Base-by-base conservation (phyloP, 345 rosid species). In the Diplotaxis tenuifolia region DNA sequence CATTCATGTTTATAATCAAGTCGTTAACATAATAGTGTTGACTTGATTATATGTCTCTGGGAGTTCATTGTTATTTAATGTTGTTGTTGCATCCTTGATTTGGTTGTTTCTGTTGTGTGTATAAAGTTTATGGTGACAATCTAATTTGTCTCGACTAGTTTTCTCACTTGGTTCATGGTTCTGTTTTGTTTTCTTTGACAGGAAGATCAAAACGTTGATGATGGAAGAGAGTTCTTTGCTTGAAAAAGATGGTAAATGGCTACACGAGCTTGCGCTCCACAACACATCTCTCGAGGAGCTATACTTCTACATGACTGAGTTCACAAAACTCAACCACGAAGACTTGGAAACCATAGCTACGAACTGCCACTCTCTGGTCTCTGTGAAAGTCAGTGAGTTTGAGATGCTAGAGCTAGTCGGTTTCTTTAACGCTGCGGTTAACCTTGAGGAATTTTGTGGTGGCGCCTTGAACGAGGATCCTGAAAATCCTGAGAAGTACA, bases 361-460 rank as follows among this genome's bases (percentile, higher is more conserved):
- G 69, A 96, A 86, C 67, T 92, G 98, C 72, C 82, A 62, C 8
- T 73, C 82, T 47, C 86, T 96, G 71, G 75, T 72, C 21, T 92
- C 98, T 53, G 82, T 92, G 71, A 95, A 92, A 74, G 80, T 89
- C 21, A 90, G 88, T 25, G 94, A 90, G 60, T 80, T 83, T 65
- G 99, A 95, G 84, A 78, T 92, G 58, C 69, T 86, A 78, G 80
- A 90, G 38, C 96, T 95, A 61, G 77, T 67, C 68, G 83, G 85
- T 19, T 92, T 92, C 83, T 88, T 95, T 60, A 88, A 49, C 11
- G 70, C 82, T 79, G 99, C 98, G 10, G 21, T 78, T 60, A 73
- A 71, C 52, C 82, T 95, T 59, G 94, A 95, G 80, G 99, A 95
- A 62, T 92, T 95, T 77, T 89, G 94, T 50, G 99, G 99, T 52